phyloP scores from a whole-genome alignment of 208 protist species.

The Crithidia acanthocephali region DNA sequence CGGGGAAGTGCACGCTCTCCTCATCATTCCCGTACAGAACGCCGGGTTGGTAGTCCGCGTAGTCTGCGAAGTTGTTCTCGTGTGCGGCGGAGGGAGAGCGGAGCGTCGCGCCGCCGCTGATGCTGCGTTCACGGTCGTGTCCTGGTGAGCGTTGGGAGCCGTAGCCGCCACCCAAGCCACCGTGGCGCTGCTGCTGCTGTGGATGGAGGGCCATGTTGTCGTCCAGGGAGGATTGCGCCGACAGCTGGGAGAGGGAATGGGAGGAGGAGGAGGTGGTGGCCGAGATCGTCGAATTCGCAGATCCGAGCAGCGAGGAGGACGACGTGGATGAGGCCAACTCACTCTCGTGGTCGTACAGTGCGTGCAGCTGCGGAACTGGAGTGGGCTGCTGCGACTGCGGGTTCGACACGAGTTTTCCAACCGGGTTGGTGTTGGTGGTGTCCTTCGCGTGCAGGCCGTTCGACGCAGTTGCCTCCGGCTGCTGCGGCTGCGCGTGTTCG shows the following conservation, averaged over 20 bases:
- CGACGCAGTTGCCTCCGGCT: too few relatives aligned
- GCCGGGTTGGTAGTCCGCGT: background rate
- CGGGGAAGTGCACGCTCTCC: background rate
- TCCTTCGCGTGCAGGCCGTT: too few relatives aligned
- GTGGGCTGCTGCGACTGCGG: background rate
- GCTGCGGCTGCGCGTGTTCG: background rate
- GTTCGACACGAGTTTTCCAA: background rate
- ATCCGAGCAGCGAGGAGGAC: constrained; percentile 10
- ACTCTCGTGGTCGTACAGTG: background rate
- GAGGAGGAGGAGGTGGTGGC: constrained; percentile 13
- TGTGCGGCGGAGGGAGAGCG: background rate
- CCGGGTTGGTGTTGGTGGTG: background rate
- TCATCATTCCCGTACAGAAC: background rate
- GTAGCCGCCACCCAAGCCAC: background rate
- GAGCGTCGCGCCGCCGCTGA: background rate
- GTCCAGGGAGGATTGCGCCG: background rate
- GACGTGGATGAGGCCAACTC: background rate
- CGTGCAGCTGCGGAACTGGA: background rate
- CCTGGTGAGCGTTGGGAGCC: background rate
- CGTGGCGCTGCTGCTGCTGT: background rate
- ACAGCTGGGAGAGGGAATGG: constrained; percentile 1
- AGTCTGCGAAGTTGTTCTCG: background rate
- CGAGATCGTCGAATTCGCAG: constrained; percentile 3
- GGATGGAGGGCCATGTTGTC: background rate
- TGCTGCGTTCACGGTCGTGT: background rate